phyloP scores from a whole-genome alignment of 192 early-diverging fungal species.

The Podila epigama region DNA sequence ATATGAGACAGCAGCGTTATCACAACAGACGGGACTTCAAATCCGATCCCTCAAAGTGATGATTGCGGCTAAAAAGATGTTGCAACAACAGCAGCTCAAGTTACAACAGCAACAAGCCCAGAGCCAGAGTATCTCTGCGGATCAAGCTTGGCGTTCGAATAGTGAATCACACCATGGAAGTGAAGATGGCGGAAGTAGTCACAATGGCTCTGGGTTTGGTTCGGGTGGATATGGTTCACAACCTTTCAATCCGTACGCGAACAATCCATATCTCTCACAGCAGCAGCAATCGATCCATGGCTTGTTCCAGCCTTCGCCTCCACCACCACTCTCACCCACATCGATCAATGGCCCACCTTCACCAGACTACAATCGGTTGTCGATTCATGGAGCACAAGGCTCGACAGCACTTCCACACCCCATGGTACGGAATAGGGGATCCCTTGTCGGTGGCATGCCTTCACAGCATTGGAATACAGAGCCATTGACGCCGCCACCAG shows the following conservation, averaged over 20 bases:
- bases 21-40: constrained; percentile 73
- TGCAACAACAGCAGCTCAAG: constrained; percentile 59
- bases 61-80: constrained; percentile 62
- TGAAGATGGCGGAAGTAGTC: neutral
- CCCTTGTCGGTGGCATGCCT: constrained; percentile 11
- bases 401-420: constrained; percentile 18
- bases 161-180: neutral
- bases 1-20: constrained; percentile 70
- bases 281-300: constrained; percentile 32
- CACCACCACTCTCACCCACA: constrained; percentile 30
- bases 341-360: constrained; percentile 7
- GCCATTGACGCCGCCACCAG: constrained; percentile 39
- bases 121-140: constrained; percentile 18
- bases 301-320: constrained; percentile 41
- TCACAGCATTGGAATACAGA: constrained; percentile 41
- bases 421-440: constrained; percentile 15
- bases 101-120: constrained; percentile 45
- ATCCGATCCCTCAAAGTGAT: constrained; percentile 60
- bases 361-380: constrained; percentile 26
- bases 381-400: constrained; percentile 14
- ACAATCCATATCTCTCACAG: constrained; percentile 9
- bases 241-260: neutral
- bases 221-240: too few relatives aligned
- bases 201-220: too few relatives aligned
- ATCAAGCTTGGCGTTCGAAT: constrained; percentile 6